phyloP scores from a whole-genome alignment of 2,329 filamentous ascomycete genomes.

The Parastagonospora nodorum region DNA sequence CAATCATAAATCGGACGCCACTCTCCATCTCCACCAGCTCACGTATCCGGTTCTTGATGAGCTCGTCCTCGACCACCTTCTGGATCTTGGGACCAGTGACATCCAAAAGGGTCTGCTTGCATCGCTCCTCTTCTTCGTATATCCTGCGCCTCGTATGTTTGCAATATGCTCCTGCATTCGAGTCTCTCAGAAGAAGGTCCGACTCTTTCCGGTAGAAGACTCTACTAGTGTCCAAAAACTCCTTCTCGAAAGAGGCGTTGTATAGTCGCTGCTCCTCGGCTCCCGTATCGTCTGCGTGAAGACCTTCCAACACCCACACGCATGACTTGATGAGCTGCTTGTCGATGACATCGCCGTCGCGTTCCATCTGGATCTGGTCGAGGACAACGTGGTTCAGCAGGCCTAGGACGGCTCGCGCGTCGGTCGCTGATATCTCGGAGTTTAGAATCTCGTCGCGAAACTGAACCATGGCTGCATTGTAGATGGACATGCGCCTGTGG shows the following conservation, averaged over 20 bases:
- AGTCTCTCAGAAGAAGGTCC: slow-evolving; percentile 72
- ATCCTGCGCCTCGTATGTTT: slow-evolving; percentile 75
- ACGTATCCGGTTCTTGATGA: slow-evolving; percentile 77
- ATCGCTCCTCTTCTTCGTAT: slow-evolving; percentile 80
- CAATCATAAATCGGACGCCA: slow-evolving; percentile 86
- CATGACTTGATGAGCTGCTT: slow-evolving; percentile 80
- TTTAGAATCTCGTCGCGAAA: slow-evolving; percentile 86
- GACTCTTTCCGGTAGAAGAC: slow-evolving; percentile 79
- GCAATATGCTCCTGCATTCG: slow-evolving; percentile 82
- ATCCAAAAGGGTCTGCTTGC: slow-evolving; percentile 77
- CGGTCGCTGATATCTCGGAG: slow-evolving; percentile 54
- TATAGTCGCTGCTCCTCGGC: slow-evolving; percentile 82
- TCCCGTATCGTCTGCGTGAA: slow-evolving; percentile 83
- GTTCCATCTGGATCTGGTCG: slow-evolving; percentile 90
- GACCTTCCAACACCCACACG: slow-evolving; percentile 83
- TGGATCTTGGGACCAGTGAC: slow-evolving; percentile 75
- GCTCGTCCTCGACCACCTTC: slow-evolving; percentile 75
- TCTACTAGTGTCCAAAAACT: slow-evolving; percentile 72
- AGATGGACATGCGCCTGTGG: slow-evolving; percentile 76
- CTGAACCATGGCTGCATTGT: slow-evolving; percentile 80
- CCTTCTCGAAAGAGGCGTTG: slow-evolving; percentile 77
- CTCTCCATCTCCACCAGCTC: slow-evolving; percentile 88
- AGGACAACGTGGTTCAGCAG: slow-evolving; percentile 82
- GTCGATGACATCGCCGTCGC: slow-evolving; percentile 87
- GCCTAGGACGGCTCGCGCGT: slow-evolving; percentile 64